A percentile compares a stretch with the other conserved stretches of the same genome.
Conservation (phyloP, 129 eudicot genomes). For the Heracleum sosnowskyi region DNA sequence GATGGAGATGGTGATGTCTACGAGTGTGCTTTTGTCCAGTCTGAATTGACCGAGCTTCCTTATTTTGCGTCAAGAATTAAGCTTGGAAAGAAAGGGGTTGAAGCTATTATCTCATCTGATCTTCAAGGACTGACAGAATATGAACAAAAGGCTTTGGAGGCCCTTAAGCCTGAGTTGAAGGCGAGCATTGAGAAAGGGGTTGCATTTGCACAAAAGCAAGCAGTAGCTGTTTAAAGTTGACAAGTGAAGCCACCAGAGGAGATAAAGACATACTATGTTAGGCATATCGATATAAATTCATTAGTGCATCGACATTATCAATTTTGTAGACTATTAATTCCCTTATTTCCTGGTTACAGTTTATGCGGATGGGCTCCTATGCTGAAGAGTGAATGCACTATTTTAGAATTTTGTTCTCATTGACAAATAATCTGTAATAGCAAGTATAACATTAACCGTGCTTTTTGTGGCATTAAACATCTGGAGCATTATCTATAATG, state of each 20-base stretch:
- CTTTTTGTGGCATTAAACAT: not conserved
- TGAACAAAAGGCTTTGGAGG: constrained; percentile 65
- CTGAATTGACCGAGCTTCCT: constrained; percentile 67
- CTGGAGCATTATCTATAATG: not conserved
- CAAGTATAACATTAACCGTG: constrained; percentile 12
- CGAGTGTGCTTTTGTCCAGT: constrained; percentile 68
- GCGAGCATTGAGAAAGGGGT: constrained; percentile 78
- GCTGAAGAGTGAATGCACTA: constrained; percentile 9
- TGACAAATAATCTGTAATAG: constrained; percentile 15
- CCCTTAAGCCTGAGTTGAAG: constrained; percentile 62
- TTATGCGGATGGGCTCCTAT: constrained; percentile 16
- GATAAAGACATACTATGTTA: constrained; percentile 13
- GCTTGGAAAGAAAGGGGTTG: constrained; percentile 64
- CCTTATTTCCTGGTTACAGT: not conserved
- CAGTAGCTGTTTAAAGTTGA: constrained; percentile 39
- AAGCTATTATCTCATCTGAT: constrained; percentile 53
- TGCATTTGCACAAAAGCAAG: constrained; percentile 48
- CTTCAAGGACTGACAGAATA: constrained; percentile 63
- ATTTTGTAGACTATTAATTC: constrained; percentile 33
- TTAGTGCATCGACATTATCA: constrained; percentile 19
- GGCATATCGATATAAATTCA: constrained; percentile 9
- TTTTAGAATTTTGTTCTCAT: constrained; percentile 28
- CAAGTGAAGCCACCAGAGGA: constrained; percentile 14
- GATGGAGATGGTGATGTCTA: constrained; percentile 75
- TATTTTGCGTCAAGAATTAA: constrained; percentile 80